phyloP scores from a whole-genome alignment of 1,139 yeast species.

The Nakaseomyces uthaithaninus region DNA sequence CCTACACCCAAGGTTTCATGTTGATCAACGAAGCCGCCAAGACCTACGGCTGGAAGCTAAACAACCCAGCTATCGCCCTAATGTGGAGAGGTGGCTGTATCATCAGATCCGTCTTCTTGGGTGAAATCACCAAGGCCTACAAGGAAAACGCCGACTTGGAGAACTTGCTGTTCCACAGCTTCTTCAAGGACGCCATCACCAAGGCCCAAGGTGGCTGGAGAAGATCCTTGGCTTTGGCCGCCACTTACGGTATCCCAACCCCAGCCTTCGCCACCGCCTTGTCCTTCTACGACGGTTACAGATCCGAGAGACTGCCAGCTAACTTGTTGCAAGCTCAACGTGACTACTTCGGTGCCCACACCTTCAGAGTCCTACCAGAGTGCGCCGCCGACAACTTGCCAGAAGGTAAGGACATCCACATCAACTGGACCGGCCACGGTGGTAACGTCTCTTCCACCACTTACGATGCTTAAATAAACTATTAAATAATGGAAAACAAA shows the following conservation, averaged over 20 bases:
- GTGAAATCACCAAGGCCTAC: constrained; percentile 94
- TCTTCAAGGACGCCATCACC: constrained; percentile 83
- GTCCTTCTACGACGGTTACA: constrained; percentile 97
- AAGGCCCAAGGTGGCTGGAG: constrained; percentile 98
- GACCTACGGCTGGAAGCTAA: constrained; percentile 94
- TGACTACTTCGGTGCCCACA: constrained; percentile 99
- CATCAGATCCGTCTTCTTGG: constrained; percentile 96
- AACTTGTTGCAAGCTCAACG: constrained; percentile 98
- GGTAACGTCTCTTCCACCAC: constrained; percentile 95
- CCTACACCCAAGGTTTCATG: constrained; percentile 99
- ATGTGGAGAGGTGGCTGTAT: constrained; percentile 99
- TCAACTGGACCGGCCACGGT: constrained; percentile 99
- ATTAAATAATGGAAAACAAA: constrained; percentile 3
- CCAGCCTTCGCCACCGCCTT: constrained; percentile 97
- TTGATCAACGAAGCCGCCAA: constrained; percentile 96
- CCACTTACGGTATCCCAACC: constrained; percentile 84
- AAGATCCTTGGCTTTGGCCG: constrained; percentile 69
- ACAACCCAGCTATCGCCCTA: constrained; percentile 96
- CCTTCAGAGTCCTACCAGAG: constrained; percentile 92
- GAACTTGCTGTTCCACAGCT: constrained; percentile 90
- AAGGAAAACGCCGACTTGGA: constrained; percentile 88
- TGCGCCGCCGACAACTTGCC: constrained; percentile 66
- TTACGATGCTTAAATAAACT: constrained; percentile 66
- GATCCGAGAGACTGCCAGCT: constrained; percentile 93
- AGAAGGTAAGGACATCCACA: constrained; percentile 77